Evolutionary conservation across 2,329 filamentous ascomycete genomes (phyloP), one percentile per base, ranked within the genome.

Genomic region (Clarireedia monteithiana): DNA sequence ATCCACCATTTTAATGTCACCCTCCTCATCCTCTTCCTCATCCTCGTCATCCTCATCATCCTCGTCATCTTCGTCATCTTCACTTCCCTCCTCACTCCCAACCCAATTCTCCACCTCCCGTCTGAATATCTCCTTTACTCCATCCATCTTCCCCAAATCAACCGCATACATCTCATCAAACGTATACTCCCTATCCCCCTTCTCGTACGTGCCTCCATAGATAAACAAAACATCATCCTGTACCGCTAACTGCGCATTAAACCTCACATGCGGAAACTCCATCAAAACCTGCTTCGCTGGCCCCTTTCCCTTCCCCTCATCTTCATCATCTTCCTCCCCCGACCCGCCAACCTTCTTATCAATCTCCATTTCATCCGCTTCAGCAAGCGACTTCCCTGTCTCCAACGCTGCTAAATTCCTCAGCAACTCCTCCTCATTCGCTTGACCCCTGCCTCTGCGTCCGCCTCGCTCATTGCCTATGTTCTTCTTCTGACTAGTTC

Each of bases 91-190:
- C 20, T 86, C 78, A 53, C 84, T 79, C 4, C 87, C 84, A 55
- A 84, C 73, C 91, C 91, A 96, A 69, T 95, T 91, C 67, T 90
- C 82, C 63, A 91, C 84, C 63, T 95, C 88, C 53, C 89, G 80
- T 69, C 79, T 88, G 75, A 92, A 97, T 48, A 97, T 82, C 72
- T 96, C 88, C 69, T 91, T 92, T 62, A 94, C 92, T 3, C 94
- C 94, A 64, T 97, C 91, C 59, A 99, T 78, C 71, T 96, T 96
- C 58, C 87, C 91, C n/a, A 99, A 77, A 66, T 99, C 91, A 58
- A 97, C 84, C 2, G 90, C 86, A 72, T 95, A 95, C 71, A 99
- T 77, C 66, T 99, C 94, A 64, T 96, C 91, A 71, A 97, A 96
- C 0, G 91, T 97, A 66, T 88, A 96, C 71, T 99, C 94, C 23